These are phyloP conservation scores for Pachyrhizus erosus DNA, from an alignment of 306 rosid species.

Conservation along the genomic window DNA sequence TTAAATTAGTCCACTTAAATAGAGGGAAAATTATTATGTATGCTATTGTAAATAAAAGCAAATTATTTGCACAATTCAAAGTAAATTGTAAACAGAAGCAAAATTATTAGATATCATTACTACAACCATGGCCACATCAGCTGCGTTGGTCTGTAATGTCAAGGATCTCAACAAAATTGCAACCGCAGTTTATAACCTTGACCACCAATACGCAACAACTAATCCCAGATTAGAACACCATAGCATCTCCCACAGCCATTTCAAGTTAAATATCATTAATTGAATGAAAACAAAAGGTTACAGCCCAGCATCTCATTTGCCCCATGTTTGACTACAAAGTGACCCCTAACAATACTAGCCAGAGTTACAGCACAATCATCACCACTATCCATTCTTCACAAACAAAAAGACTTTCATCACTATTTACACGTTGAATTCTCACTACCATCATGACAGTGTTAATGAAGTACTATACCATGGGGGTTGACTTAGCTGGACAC, in stretches of 20 bases:
- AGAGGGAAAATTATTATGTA: background rate
- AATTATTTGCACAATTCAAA: background rate
- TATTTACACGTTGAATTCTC: background rate
- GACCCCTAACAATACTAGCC: background rate
- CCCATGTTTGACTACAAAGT: background rate
- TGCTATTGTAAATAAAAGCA: background rate
- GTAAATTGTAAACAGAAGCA: background rate
- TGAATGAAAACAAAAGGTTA: background rate
- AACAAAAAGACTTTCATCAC: background rate
- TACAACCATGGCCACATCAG: background rate
- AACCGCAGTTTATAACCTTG: too few relatives aligned
- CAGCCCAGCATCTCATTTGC: background rate
- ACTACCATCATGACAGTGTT: background rate
- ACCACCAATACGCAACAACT: too few relatives aligned
- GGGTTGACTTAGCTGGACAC: background rate
- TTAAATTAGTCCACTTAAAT: constrained; percentile 13
- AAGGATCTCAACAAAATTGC: too few relatives aligned
- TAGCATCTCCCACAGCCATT: background rate
- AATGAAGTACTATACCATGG: background rate
- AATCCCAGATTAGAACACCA: background rate
- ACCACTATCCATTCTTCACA: background rate
- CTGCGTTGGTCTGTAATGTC: background rate
- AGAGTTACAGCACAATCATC: background rate
- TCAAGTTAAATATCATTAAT: background rate
- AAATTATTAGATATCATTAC: background rate